Evolutionary conservation across 78 protist species (phyloP).

Genomic region (Dictyostelium firmibasis): DNA sequence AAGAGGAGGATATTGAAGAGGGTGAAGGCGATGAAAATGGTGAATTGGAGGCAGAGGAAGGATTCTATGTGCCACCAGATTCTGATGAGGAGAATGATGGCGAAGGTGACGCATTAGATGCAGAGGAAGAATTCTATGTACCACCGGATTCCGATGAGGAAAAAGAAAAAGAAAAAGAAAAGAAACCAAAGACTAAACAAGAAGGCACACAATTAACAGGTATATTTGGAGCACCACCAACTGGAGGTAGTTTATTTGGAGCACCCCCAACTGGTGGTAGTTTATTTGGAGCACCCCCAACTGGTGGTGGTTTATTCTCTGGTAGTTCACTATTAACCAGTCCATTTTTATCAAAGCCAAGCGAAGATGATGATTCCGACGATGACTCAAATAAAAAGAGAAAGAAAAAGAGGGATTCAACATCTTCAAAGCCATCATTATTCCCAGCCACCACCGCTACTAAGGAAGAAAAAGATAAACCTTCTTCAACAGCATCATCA

Average conservation of each 20-base stretch:
- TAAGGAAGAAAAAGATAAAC: not conserved
- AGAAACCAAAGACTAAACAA: not conserved
- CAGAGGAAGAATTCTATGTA: not conserved
- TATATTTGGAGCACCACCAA: not conserved
- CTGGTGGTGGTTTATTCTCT: not conserved
- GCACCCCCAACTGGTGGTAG: not conserved
- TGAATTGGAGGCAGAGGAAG: not conserved
- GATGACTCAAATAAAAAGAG: not conserved
- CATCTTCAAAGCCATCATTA: not conserved
- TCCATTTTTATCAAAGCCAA: not conserved
- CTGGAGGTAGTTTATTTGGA: not conserved
- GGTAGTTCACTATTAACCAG: not conserved
- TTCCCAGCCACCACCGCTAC: not conserved
- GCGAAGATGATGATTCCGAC: not conserved
- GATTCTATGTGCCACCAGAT: not conserved
- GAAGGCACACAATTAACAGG: not conserved
- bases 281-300: not conserved
- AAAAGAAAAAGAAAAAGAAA: not conserved
- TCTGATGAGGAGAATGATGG: not conserved
- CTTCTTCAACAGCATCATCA: not conserved
- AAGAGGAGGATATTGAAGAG: not conserved
- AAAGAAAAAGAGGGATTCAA: not conserved
- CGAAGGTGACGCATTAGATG: not conserved
- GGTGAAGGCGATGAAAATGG: not conserved
- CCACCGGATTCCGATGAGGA: not conserved